These are phyloP conservation scores for Colletotrichum plurivorum DNA, from an alignment of 2,329 filamentous ascomycete genomes.

Conservation along the genomic window DNA sequence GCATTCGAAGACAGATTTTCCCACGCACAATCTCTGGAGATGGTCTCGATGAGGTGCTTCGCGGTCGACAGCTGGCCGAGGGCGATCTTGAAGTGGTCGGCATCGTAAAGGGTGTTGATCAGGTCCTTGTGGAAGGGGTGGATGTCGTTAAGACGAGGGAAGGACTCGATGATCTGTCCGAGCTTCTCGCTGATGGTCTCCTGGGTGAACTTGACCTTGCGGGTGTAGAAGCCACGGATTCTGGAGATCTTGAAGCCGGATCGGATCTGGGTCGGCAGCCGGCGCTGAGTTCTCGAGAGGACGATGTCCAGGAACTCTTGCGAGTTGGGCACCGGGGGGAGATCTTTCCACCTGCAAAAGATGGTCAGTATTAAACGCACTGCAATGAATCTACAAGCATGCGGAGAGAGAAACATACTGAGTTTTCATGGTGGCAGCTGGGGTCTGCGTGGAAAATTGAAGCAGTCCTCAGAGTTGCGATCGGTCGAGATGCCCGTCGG, in stretches of 20 bases:
- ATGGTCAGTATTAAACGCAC: slow-evolving; percentile 9
- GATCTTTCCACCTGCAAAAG: slow-evolving; percentile 74
- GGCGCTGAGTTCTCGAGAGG: slow-evolving; percentile 90
- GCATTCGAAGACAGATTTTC: not conserved
- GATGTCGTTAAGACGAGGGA: slow-evolving; percentile 93
- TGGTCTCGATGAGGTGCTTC: slow-evolving; percentile 96
- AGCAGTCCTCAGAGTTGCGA: slow-evolving; percentile 40
- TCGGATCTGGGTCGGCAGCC: slow-evolving; percentile 94
- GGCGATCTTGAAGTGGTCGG: slow-evolving; percentile 97
- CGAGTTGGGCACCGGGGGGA: slow-evolving; percentile 89
- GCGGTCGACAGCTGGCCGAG: slow-evolving; percentile 96
- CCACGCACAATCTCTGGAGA: slow-evolving; percentile 81
- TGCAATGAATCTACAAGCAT: not conserved
- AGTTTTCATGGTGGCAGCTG: slow-evolving; percentile 41
- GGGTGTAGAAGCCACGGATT: slow-evolving; percentile 64
- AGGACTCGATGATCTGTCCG: slow-evolving; percentile 89
- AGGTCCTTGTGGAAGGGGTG: slow-evolving; percentile 90
- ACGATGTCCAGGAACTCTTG: slow-evolving; percentile 99
- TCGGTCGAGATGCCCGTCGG: slow-evolving; percentile 32
- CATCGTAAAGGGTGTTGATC: slow-evolving; percentile 98
- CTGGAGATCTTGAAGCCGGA: slow-evolving; percentile 93
- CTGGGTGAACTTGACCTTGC: slow-evolving; percentile 98
- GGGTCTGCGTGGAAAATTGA: slow-evolving; percentile 32
- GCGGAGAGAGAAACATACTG: slow-evolving; percentile 19
- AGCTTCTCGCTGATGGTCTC: slow-evolving; percentile 98